Conservation (phyloP, 345 rosid genomes). For the Salix dunnii region DNA sequence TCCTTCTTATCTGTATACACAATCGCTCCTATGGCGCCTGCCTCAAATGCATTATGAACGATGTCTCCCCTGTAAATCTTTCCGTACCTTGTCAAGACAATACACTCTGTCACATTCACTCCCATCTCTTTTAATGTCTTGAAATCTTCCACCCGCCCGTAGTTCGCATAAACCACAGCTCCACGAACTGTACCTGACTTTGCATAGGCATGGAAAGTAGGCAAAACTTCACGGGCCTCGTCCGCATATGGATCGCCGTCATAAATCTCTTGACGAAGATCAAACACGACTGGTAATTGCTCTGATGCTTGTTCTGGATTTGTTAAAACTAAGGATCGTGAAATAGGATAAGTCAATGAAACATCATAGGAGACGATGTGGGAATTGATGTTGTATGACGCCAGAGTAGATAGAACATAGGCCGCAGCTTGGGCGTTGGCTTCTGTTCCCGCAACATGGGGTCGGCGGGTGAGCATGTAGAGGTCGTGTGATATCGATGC, state of each 20-base stretch:
- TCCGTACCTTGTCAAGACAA: conserved; percentile 66
- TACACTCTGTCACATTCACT: conserved; percentile 41
- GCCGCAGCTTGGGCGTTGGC: conserved; percentile 77
- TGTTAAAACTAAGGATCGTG: conserved; percentile 49
- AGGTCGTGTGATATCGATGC: conserved; percentile 58
- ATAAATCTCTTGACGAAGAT: conserved; percentile 46
- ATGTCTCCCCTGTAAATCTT: conserved; percentile 75
- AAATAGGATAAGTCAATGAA: conserved; percentile 61
- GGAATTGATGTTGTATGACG: conserved; percentile 39
- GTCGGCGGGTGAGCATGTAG: conserved; percentile 67
- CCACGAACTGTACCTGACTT: conserved; percentile 65
- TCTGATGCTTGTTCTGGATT: conserved; percentile 16
- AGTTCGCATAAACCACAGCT: conserved; percentile 61
- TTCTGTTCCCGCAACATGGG: conserved; percentile 69
- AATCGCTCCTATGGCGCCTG: conserved; percentile 67
- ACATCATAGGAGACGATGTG: conserved; percentile 53
- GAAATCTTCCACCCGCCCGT: conserved; percentile 68
- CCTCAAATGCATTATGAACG: conserved; percentile 52
- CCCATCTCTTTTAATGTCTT: conserved; percentile 42
- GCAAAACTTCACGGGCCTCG: conserved; percentile 56
- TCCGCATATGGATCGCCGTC: conserved; percentile 64
- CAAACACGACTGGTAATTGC: conserved; percentile 30
- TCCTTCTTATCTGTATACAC: conserved; percentile 68
- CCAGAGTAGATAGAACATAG: conserved; percentile 49
- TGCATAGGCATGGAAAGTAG: conserved; percentile 74